Percentiles rank a stretch among this genome's conserved stretches.
These are phyloP conservation scores for Ceratorhiza oryzae-sativae DNA, from an alignment of 1,284 basidiomycete genomes.

Conservation along the genomic window DNA sequence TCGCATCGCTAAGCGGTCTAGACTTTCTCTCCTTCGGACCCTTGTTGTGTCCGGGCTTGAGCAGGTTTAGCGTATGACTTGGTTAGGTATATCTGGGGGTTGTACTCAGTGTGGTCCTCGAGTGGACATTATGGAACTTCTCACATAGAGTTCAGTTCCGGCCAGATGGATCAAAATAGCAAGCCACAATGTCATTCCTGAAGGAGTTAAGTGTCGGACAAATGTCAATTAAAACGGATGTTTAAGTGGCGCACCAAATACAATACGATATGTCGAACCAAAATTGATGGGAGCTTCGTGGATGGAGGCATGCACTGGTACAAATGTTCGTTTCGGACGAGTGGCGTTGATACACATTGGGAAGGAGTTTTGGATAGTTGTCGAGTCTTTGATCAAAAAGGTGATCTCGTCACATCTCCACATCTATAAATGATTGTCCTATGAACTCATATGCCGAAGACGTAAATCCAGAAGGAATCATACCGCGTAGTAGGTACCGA, in stretches of 20 bases:
- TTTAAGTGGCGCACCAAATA: conserved; percentile 30
- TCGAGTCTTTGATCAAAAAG: conserved; percentile 33
- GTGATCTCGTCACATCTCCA: conserved; percentile 42
- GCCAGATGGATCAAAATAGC: conserved; percentile 41
- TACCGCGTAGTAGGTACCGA: conserved; percentile 41
- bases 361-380: conserved; percentile 3
- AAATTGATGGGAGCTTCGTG: conserved; percentile 39
- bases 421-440: conserved; percentile 23
- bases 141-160: conserved; percentile 41
- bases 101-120: neutral
- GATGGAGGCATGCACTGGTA: conserved; percentile 40
- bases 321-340: conserved; percentile 22
- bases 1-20: neutral
- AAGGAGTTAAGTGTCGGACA: neutral
- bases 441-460: neutral
- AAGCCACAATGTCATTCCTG: conserved; percentile 41
- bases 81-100: conserved; percentile 17
- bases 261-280: conserved; percentile 37
- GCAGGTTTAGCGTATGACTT: conserved; percentile 24
- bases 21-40: conserved; percentile 8
- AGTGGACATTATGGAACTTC: neutral
- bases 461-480: conserved; percentile 7
- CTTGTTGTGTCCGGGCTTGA: neutral
- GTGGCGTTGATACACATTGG: conserved; percentile 40
- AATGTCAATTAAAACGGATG: neutral